These are phyloP conservation scores for Lyophyllum shimeji DNA, from an alignment of 768 basidiomycete species.

Conservation along the genomic window DNA sequence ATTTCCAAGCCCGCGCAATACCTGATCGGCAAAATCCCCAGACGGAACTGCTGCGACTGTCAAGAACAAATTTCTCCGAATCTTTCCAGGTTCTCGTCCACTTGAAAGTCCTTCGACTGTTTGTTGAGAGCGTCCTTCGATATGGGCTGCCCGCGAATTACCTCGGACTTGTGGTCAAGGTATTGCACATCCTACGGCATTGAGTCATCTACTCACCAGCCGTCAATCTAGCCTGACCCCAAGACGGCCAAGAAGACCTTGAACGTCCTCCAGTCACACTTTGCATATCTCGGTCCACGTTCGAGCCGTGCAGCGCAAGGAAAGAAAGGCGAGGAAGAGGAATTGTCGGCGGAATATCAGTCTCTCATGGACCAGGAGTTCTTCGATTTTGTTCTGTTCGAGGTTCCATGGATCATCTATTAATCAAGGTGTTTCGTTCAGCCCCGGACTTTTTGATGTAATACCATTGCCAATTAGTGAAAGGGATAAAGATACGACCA, in stretches of 20 bases:
- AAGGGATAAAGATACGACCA: conserved; percentile 61
- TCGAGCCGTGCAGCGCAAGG: conserved; percentile 48
- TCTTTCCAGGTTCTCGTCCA: conserved; percentile 93
- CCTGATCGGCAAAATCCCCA: conserved; percentile 29
- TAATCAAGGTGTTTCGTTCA: conserved; percentile 32
- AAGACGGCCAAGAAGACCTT: conserved; percentile 83
- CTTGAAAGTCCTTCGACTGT: conserved; percentile 86
- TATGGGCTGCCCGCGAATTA: conserved; percentile 96
- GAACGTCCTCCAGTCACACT: conserved; percentile 68
- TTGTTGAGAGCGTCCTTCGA: conserved; percentile 92
- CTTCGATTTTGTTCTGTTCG: conserved; percentile 92
- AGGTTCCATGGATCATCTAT: conserved; percentile 86
- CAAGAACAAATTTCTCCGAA: conserved; percentile 96
- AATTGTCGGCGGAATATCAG: conserved; percentile 90
- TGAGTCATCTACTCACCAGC: neutral
- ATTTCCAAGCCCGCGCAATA: neutral
- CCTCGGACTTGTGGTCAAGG: conserved; percentile 78
- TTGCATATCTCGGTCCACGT: conserved; percentile 77
- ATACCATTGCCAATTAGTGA: conserved; percentile 50
- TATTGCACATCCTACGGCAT: conserved; percentile 22
- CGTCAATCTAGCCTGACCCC: conserved; percentile 68
- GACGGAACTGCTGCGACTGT: conserved; percentile 89
- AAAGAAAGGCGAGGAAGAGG: conserved; percentile 48
- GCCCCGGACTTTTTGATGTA: conserved; percentile 25
- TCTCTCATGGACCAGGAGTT: conserved; percentile 93